phyloP scores from a whole-genome alignment of 257 asterid genomes.

The Orobanche coerulescens region DNA sequence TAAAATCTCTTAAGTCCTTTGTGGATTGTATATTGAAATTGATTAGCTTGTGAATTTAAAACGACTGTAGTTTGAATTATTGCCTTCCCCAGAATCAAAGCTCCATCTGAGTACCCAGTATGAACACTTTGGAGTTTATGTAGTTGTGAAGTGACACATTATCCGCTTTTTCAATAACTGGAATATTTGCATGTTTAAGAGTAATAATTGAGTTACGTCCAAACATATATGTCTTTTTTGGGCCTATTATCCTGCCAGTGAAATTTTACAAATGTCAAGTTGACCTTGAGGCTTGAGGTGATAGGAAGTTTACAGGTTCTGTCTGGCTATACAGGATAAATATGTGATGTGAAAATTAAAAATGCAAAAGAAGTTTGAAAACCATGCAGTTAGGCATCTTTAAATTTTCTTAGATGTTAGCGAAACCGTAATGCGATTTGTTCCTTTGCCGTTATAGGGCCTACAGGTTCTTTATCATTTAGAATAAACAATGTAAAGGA shows the following conservation, averaged over 20 bases:
- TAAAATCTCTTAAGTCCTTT: not conserved
- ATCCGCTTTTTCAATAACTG: not conserved
- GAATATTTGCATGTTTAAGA: not conserved
- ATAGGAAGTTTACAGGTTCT: too few species aligned
- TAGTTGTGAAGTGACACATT: not conserved
- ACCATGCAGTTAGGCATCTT: not conserved
- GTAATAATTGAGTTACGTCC: not conserved
- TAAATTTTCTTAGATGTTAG: not conserved
- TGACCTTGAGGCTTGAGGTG: not conserved
- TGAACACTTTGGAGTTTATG: not conserved
- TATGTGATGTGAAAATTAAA: too few species aligned
- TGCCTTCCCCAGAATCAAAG: not conserved
- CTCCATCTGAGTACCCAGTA: not conserved
- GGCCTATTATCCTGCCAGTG: not conserved
- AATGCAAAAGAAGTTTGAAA: too few species aligned
- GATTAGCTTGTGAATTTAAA: not conserved
- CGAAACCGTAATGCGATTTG: not conserved
- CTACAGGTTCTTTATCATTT: not conserved
- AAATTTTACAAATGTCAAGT: not conserved
- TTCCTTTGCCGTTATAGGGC: not conserved
- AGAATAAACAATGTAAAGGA: not conserved
- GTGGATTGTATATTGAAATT: constrained; percentile 6
- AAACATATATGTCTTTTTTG: not conserved
- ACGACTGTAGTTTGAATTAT: constrained; percentile 1
- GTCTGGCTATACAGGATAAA: too few species aligned